phyloP scores from a whole-genome alignment of 2,329 filamentous ascomycete species.

The Xylaria sp. region DNA sequence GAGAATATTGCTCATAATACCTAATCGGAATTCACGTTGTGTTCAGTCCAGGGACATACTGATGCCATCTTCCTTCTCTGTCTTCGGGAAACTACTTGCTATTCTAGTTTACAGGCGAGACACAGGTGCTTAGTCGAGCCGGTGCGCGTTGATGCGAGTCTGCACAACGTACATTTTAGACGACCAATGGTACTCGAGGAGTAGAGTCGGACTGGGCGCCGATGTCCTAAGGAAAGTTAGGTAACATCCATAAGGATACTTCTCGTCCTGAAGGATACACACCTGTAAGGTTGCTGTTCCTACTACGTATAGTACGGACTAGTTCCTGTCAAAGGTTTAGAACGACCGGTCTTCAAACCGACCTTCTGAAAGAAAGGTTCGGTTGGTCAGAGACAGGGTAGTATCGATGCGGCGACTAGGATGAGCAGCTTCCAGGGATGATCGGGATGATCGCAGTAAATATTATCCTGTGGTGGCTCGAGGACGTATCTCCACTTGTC shows the following conservation, averaged over 20 bases:
- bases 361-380: background rate
- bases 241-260: background rate
- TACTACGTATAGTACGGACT: background rate
- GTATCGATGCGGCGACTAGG: background rate
- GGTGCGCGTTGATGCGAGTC: background rate
- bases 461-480: background rate
- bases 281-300: background rate
- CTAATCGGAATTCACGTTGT: background rate
- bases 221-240: background rate
- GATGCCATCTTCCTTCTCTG: background rate
- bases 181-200: background rate
- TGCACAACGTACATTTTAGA: background rate
- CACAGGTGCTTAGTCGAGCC: background rate
- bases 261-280: background rate
- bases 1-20: background rate
- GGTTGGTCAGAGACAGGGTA: background rate
- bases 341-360: background rate
- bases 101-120: background rate
- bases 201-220: background rate
- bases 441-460: conserved; percentile 2
- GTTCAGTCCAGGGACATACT: background rate
- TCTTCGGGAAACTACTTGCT: background rate
- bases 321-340: background rate
- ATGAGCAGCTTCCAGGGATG: background rate
- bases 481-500: background rate